Base-by-base conservation (phyloP, 2,329 filamentous ascomycete genomes). In the Fusarium sp. region DNA sequence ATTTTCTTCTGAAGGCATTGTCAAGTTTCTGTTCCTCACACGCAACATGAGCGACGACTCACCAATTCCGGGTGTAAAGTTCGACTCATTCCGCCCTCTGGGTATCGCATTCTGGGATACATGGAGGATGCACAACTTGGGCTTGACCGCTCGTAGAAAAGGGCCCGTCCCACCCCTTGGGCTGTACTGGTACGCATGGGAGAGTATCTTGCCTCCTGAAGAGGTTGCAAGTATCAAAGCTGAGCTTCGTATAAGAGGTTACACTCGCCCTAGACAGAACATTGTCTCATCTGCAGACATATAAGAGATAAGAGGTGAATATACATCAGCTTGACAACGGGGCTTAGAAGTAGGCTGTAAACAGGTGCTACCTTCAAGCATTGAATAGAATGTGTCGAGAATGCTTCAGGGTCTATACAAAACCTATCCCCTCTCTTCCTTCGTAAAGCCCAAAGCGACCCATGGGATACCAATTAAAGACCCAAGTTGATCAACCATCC, bases 61-160 rank as follows among this genome's bases (percentile, higher is more conserved):
- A 22, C 63, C 63, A 3, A 35, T 65, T 5, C 35, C 51, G 6
- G 61, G 63, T 7, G 36, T 57, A 10, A 53, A 56, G 15, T 65
- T 69, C 38, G 47, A 58, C 36, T 61, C 61, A 3, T 69, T 62
- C 45, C 61, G 64, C 8, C 62, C 3, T 9, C 19, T 66, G 1
- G 64, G 64, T 8, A 42, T 70, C 22, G 57, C 62, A 3, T 46
- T 67, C 15, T 70, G 67, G 64, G 67, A 68, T 43, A 28, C 7
- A 29, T 25, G 50, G 47, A 62, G 67, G 41, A 49, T 66, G 44
- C 36, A 64, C 8, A 43, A 54, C 3, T 28, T 68, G 24, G 64
- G 65, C 2, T 11, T 68, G 22, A 24, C 34, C 3, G n/a, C n/a
- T n/a, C 4, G 15, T 11, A 49, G 39, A 9, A 49, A 48, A 28